These are phyloP conservation scores for Aspergillus uvarum DNA, from an alignment of 2,329 filamentous ascomycete species.

Conservation along the genomic window DNA sequence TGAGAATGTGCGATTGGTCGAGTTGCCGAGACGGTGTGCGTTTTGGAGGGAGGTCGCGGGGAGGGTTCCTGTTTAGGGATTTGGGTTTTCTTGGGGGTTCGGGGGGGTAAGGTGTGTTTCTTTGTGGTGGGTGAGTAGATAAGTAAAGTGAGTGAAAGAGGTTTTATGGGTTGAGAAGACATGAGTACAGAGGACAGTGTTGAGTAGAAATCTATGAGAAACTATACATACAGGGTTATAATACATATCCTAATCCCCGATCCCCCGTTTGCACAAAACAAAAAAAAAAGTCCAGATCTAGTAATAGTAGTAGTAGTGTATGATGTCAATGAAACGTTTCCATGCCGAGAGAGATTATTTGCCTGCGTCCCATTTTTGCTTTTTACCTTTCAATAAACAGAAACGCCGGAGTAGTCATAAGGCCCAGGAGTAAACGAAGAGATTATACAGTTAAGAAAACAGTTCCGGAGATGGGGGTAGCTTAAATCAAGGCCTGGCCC, in stretches of 20 bases:
- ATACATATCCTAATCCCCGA: background rate
- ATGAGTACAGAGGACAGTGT: too few species aligned
- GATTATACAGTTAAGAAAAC: background rate
- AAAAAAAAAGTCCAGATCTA: background rate
- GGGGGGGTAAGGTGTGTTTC: background rate
- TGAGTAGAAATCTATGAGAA: background rate
- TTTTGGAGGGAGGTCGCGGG: slow-evolving; percentile 54
- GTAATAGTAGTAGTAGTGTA: background rate
- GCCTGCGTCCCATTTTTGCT: too few species aligned
- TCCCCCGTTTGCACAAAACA: too few species aligned
- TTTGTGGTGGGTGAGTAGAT: background rate
- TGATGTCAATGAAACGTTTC: background rate
- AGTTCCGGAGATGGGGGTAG: background rate
- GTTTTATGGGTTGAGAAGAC: too few species aligned
- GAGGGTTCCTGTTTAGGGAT: slow-evolving; percentile 47
- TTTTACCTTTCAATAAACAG: too few species aligned
- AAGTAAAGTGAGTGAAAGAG: background rate
- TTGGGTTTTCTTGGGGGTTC: background rate
- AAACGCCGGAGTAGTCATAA: background rate
- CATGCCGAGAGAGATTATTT: background rate
- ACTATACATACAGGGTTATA: background rate
- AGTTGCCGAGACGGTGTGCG: slow-evolving; percentile 50
- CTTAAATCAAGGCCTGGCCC: slow-evolving; percentile 71
- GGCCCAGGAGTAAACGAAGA: background rate
- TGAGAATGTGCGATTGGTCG: slow-evolving; percentile 36